phyloP scores from a whole-genome alignment of 129 eudicot genomes.

The Escallonia herrerae region DNA sequence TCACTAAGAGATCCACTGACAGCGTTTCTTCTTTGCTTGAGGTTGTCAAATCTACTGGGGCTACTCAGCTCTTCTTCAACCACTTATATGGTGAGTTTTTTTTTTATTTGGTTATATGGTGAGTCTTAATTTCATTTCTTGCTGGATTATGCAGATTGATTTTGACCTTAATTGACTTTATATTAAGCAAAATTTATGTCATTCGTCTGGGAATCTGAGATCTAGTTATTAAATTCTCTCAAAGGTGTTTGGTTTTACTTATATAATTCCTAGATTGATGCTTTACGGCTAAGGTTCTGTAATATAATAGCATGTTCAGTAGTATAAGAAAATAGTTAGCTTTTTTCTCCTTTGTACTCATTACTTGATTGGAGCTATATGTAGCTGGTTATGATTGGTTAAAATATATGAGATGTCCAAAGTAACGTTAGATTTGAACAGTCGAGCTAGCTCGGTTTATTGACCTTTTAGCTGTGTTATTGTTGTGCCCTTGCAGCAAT shows the following conservation, averaged over 20 bases:
- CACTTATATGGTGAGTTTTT: constrained; percentile 77
- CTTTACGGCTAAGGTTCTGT: no score
- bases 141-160: constrained; percentile 1
- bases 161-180: neutral
- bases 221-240: constrained; percentile 1
- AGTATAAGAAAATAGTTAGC: no score
- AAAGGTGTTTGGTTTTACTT: neutral
- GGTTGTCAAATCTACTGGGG: constrained; percentile 73
- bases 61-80: constrained; percentile 85
- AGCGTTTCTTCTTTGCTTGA: constrained; percentile 84
- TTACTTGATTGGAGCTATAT: no score
- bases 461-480: no score
- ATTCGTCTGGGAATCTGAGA: neutral
- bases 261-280: neutral
- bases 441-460: no score
- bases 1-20: constrained; percentile 88
- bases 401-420: no score
- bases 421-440: no score
- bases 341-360: no score
- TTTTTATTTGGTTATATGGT: neutral
- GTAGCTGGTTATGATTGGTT: no score
- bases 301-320: no score
- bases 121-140: neutral
- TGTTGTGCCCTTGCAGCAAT: no score
- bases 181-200: neutral